These are phyloP conservation scores for Abelmoschus esculentus DNA, from an alignment of 345 rosid genomes.

Conservation along the genomic window DNA sequence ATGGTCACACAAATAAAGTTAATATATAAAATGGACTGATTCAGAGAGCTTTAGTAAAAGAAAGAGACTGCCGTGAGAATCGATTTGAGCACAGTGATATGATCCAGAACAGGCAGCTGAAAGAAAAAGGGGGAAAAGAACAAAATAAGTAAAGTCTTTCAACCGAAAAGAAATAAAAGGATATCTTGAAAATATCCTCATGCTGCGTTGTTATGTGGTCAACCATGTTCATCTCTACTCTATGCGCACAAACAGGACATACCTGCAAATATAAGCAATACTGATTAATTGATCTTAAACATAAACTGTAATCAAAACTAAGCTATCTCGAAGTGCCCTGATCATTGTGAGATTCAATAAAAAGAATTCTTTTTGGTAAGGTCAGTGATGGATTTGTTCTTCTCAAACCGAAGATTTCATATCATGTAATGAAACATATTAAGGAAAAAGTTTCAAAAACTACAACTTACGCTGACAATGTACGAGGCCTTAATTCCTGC, in stretches of 20 bases:
- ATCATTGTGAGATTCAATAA: not conserved
- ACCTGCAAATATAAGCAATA: conserved; percentile 28
- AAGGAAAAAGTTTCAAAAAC: not conserved
- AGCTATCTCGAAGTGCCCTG: not conserved
- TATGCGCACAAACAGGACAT: conserved; percentile 49
- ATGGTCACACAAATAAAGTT: not conserved
- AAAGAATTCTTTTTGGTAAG: not conserved
- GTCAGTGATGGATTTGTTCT: not conserved
- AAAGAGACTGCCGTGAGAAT: not conserved
- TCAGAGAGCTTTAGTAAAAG: not conserved
- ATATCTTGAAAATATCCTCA: conserved; percentile 42
- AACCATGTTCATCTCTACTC: conserved; percentile 42
- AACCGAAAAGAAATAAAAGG: conserved; percentile 26
- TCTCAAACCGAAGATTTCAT: not conserved
- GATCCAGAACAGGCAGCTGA: not conserved
- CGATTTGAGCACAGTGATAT: not conserved
- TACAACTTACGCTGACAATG: not conserved
- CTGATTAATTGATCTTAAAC: not conserved
- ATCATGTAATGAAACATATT: conserved; percentile 1
- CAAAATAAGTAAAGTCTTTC: not conserved
- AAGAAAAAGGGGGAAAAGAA: not conserved
- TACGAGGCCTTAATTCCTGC: not conserved
- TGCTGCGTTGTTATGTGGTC: conserved; percentile 47
- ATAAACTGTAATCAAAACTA: not conserved
- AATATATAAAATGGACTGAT: not conserved